Evolutionary conservation across 2,329 filamentous ascomycete species (phyloP), one percentile per base, ranked within the genome.

Genomic region (Aspergillus novofumigatus): DNA sequence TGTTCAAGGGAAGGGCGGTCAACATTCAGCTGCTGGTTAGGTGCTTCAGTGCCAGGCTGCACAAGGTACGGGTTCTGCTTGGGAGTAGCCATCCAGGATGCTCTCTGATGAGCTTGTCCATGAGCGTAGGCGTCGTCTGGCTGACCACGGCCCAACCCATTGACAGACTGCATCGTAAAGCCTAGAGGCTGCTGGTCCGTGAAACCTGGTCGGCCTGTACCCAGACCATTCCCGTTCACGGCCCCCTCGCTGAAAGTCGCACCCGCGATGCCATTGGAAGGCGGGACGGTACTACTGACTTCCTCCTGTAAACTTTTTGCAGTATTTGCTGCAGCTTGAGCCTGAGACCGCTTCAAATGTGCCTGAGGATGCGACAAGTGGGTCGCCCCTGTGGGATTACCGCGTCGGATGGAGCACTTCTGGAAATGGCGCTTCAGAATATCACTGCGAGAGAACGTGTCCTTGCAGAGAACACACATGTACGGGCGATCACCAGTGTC

Each of bases 341-440:
- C 76, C 67, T 78, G 79, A 68, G 75, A 75, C 78, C 92, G 92
- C 81, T 92, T 93, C 70, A 94, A 83, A 76, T 95, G 91, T 63
- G 90, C 89, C 76, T 93, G 90, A 38, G 92, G 91, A 77, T 97
- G 92, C 66, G 92, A 95, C 75, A 99, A 78, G 79, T 99, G 94
- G 71, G 90, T 96, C 62, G 91, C 91, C 67, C 92, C 92, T 17
- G 92, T 96, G 54, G 94, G 93, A 77, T 97, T 97, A 57, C 94
- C 94, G 72, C 94, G 88, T 69, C 94, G 88, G 64, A 97, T 91
- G 42, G 94, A 97, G 80, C 94, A 99, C 81, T 99, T 99, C 77
- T 97, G 92, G 78, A 97, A 99, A 79, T 99, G 94, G 64, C 94
- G 91, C 82, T 99, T 99, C 69, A 99, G 80, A 64, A 99, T 97